These are phyloP conservation scores for barley (Hordeum vulgare) DNA, from an alignment of 176 grass and related monocot species.

Conservation along the genomic window DNA sequence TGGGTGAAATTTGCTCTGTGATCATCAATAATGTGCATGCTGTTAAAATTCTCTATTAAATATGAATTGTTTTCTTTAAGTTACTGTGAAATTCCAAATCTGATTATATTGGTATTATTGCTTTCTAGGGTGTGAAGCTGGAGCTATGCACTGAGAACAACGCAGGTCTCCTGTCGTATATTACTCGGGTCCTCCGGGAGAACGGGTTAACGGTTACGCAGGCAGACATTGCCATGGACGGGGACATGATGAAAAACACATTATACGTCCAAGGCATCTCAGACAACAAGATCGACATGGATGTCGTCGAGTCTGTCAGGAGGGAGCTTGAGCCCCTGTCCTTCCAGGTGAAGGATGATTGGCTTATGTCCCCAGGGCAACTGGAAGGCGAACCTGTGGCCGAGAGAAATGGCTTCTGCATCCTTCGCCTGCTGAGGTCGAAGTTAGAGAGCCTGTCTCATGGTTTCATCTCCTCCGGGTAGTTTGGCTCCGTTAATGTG, in stretches of 20 bases:
- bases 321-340: slow-evolving; percentile 34
- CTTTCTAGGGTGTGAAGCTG: slow-evolving; percentile 36
- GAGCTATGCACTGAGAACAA: slow-evolving; percentile 45
- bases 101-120: background rate
- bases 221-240: slow-evolving; percentile 37
- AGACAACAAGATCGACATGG: slow-evolving; percentile 35
- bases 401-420: slow-evolving; percentile 7
- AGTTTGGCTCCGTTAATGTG: background rate
- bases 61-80: no score
- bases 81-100: background rate
- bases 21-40: no score
- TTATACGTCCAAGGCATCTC: slow-evolving; percentile 50
- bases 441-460: slow-evolving; percentile 36
- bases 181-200: slow-evolving; percentile 44
- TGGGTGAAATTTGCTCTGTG: background rate
- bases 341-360: slow-evolving; percentile 30
- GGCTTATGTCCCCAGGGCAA: background rate
- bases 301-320: slow-evolving; percentile 22
- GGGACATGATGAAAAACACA: slow-evolving; percentile 33
- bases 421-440: slow-evolving; percentile 33
- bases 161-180: slow-evolving; percentile 28
- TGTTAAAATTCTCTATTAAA: no score
- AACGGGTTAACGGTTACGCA: slow-evolving; percentile 39
- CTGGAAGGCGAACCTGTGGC: background rate
- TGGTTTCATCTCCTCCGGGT: slow-evolving; percentile 31